Evolutionary conservation across 1,139 yeast genomes (phyloP).

Genomic region (Debaryomycetaceae sp.): DNA sequence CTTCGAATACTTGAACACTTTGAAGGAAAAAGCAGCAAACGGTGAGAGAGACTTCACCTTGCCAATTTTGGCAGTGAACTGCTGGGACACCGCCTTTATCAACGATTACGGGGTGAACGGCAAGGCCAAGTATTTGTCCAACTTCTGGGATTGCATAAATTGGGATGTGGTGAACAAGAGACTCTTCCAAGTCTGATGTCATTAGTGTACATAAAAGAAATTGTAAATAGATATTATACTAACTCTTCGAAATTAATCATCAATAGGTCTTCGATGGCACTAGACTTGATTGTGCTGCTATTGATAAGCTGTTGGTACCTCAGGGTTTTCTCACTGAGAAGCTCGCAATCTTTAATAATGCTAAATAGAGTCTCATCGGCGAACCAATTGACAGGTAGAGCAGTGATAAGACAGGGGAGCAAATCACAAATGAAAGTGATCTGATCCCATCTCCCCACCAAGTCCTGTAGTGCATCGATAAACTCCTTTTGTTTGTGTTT

Average conservation of each 20-base stretch:
- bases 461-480: constrained; percentile 2
- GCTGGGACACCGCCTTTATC: constrained; percentile 87
- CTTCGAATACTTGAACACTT: constrained; percentile 43
- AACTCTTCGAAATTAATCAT: constrained; percentile 12
- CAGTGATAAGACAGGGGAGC: constrained; percentile 27
- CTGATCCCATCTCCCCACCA: constrained; percentile 22
- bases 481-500: constrained; percentile 1
- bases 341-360: constrained; percentile 27
- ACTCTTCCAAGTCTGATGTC: constrained; percentile 35
- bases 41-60: constrained; percentile 63
- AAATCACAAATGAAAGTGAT: constrained; percentile 26
- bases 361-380: constrained; percentile 22
- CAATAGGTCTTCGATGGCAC: constrained; percentile 5
- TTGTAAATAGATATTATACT: constrained; percentile 8
- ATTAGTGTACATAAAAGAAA: constrained; percentile 2
- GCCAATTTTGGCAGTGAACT: constrained; percentile 74
- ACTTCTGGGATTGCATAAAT: constrained; percentile 75
- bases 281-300: constrained; percentile 4
- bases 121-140: constrained; percentile 67
- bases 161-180: constrained; percentile 83
- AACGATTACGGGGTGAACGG: constrained; percentile 82
- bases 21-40: constrained; percentile 42
- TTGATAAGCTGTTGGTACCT: constrained; percentile 18
- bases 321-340: constrained; percentile 17
- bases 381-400: constrained; percentile 37